Evolutionary conservation across 331 rosid genomes (phyloP).

Genomic region (Spiraea crenata): DNA sequence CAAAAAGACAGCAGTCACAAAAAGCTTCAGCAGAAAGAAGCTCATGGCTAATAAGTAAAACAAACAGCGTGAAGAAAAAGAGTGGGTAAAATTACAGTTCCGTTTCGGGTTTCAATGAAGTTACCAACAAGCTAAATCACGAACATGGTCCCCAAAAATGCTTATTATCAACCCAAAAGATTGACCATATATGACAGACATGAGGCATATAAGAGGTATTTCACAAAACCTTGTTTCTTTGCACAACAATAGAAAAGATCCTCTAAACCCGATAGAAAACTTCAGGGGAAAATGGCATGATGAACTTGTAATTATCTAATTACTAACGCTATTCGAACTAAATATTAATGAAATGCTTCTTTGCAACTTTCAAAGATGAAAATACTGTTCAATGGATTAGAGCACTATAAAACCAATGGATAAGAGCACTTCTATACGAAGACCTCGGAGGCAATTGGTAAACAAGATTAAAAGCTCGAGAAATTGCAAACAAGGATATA

Average conservation of each 20-base stretch:
- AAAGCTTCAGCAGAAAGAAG: slow-evolving; percentile 4
- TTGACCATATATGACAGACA: not conserved
- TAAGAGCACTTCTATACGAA: not conserved
- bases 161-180: not conserved
- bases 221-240: not conserved
- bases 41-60: not conserved
- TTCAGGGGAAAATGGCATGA: not conserved
- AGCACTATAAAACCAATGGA: not conserved
- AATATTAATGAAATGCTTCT: not conserved
- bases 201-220: not conserved
- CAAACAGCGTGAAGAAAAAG: not conserved
- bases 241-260: not conserved
- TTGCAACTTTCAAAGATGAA: not conserved
- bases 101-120: not conserved
- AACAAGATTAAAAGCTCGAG: not conserved
- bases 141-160: not conserved
- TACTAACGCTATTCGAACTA: not conserved
- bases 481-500: not conserved
- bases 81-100: no score
- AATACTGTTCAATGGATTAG: not conserved
- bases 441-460: not conserved
- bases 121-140: not conserved
- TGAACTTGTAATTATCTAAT: not conserved
- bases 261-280: not conserved
- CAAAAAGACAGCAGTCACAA: not conserved